phyloP scores from a whole-genome alignment of 1,139 yeast species.

The Geotrichum citri-aurantii region DNA sequence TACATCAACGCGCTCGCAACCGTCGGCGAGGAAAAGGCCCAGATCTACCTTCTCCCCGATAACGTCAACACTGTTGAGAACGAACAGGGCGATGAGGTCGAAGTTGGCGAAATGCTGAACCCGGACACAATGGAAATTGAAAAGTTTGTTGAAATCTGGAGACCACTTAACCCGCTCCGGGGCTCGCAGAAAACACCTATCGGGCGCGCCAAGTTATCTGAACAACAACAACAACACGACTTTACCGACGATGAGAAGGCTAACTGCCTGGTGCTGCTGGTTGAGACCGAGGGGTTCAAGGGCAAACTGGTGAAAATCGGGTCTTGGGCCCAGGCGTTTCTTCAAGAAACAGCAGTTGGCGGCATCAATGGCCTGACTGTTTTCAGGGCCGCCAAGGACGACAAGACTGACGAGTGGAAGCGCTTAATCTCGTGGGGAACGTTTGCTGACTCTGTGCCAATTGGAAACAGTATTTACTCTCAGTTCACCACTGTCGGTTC shows the following conservation, averaged over 20 bases:
- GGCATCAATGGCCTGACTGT: conserved; percentile 17
- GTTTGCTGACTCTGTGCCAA: conserved; percentile 16
- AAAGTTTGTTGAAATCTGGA: conserved; percentile 54
- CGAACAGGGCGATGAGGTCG: conserved; percentile 43
- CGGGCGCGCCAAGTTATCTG: background rate
- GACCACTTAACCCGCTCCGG: conserved; percentile 44
- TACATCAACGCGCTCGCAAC: conserved; percentile 20
- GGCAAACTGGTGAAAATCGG: conserved; percentile 27
- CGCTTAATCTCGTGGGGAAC: conserved; percentile 18
- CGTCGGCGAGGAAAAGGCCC: conserved; percentile 17
- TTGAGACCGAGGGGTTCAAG: conserved; percentile 16
- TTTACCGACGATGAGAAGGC: background rate
- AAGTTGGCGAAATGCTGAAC: conserved; percentile 51
- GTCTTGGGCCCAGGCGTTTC: conserved; percentile 24
- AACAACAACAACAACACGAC: background rate
- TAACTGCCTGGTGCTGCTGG: conserved; percentile 18
- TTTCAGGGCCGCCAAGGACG: conserved; percentile 16
- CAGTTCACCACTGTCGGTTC: background rate
- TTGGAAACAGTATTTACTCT: background rate
- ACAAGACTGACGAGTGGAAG: conserved; percentile 13
- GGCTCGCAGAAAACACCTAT: conserved; percentile 35
- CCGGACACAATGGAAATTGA: conserved; percentile 43
- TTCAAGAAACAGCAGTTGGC: conserved; percentile 11
- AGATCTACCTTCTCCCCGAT: conserved; percentile 37
- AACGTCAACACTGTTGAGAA: conserved; percentile 42